phyloP scores from a whole-genome alignment of 495 filamentous ascomycete species.

The Aspergillus steynii region DNA sequence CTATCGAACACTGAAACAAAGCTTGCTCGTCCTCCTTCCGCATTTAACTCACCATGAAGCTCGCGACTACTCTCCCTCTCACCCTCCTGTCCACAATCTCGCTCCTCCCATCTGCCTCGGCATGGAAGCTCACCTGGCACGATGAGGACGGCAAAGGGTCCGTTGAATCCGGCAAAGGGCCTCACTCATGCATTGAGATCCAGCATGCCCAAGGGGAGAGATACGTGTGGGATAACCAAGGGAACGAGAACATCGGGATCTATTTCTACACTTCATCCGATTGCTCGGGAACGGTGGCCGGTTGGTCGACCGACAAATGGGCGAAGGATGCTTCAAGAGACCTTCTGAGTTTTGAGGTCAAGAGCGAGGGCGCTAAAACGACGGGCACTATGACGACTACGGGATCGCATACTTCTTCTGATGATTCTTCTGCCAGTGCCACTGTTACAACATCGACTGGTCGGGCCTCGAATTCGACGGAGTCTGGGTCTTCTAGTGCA shows the following conservation, averaged over 20 bases:
- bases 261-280: slow-evolving; percentile 19
- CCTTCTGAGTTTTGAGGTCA: slow-evolving; percentile 22
- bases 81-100: slow-evolving; percentile 5
- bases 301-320: slow-evolving; percentile 19
- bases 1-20: no score
- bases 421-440: background rate
- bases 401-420: background rate
- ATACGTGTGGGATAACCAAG: slow-evolving; percentile 19
- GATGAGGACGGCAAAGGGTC: slow-evolving; percentile 13
- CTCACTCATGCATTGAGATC: slow-evolving; percentile 20
- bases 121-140: slow-evolving; percentile 27
- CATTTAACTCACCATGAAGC: slow-evolving; percentile 18
- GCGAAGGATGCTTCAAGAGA: slow-evolving; percentile 15
- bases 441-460: background rate
- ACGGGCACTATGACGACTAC: slow-evolving; percentile 4
- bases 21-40: no score
- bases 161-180: slow-evolving; percentile 18
- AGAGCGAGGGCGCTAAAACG: slow-evolving; percentile 1
- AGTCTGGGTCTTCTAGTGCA: background rate
- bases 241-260: slow-evolving; percentile 26
- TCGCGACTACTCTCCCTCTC: slow-evolving; percentile 13
- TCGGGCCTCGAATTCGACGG: background rate
- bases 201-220: slow-evolving; percentile 22
- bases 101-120: slow-evolving; percentile 14
- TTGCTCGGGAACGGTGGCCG: slow-evolving; percentile 18